Evolutionary conservation across 2,329 filamentous ascomycete species (phyloP), one percentile per base, ranked within the genome.

Genomic region (Cadophora sp.): DNA sequence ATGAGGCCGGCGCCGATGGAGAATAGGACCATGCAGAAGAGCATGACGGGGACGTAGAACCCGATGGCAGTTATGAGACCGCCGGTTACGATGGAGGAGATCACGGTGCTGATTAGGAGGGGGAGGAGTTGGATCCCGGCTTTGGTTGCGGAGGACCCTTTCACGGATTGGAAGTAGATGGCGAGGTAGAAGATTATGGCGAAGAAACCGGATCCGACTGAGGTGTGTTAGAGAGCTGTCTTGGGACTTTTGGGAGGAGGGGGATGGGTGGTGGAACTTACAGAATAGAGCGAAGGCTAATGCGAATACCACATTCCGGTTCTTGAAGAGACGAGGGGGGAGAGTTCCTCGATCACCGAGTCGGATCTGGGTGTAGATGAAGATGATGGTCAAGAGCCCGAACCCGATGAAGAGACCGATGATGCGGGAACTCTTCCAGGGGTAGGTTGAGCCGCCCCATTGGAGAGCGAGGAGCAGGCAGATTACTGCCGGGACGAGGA

Each of bases 21-120:
- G 60, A 71, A 73, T n/a, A 83, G 60, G 16, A 73, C 71, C 43
- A 77, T 76, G 59, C 81, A 80, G 14, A 78, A 41, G 43, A 83
- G 73, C 74, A 82, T 78, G 65, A 81, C 77, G 1, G 81, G 82
- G 14, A 80, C 80, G 70, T 83, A 84, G 72, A 82, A 82, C 22
- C 83, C 82, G 24, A 80, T 73, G 41, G 72, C 76, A 1, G 77
- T 73, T 22, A 81, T 76, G 9, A 80, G 66, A 4, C 74, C 73
- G 39, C 82, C 82, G 13, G 78, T 78, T 1, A 76, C 33, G 63
- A 83, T 79, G 8, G 80, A 81, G n/a, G 78, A 75, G 11, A 82
- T 62, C 27, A 83, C 79, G 65, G 80, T 76, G 56, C 78, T 73
- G 11, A 84, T 76, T 20, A 82, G 74, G 58, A 82, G 74, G 2